Conservation (phyloP, 805 yeast species). For the Hermanozyma aechmeae region DNA sequence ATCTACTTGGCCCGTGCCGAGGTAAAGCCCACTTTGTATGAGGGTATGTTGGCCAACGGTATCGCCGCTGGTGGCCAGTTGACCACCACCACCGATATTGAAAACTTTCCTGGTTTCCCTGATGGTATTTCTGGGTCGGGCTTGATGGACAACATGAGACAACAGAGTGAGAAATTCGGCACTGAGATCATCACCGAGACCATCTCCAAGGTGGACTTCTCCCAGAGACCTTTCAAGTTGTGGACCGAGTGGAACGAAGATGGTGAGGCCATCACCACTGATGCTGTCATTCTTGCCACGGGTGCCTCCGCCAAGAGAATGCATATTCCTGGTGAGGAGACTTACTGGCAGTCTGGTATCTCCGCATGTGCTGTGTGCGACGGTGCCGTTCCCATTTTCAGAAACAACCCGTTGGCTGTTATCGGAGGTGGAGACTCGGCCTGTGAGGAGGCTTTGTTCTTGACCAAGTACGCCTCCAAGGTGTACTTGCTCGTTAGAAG, state of each 20-base stretch:
- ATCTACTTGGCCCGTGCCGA: constrained; percentile 95
- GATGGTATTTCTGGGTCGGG: constrained; percentile 79
- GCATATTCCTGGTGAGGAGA: constrained; percentile 90
- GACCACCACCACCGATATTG: constrained; percentile 97
- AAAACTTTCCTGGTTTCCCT: constrained; percentile 99
- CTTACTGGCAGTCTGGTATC: constrained; percentile 98
- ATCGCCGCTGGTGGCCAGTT: constrained; percentile 98
- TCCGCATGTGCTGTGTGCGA: constrained; percentile 99
- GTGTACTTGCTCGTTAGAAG: constrained; percentile 91
- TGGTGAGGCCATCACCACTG: constrained; percentile 82
- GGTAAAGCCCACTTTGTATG: constrained; percentile 85
- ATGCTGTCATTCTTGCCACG: constrained; percentile 87
- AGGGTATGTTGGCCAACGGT: constrained; percentile 96
- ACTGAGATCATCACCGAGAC: constrained; percentile 94
- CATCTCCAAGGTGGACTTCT: constrained; percentile 81
- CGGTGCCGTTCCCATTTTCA: constrained; percentile 98
- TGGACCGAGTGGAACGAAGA: constrained; percentile 97
- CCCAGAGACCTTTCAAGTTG: constrained; percentile 84
- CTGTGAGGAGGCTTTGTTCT: constrained; percentile 95
- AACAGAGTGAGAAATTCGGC: constrained; percentile 81
- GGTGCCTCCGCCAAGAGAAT: constrained; percentile 98
- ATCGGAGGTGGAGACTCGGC: constrained; percentile 99
- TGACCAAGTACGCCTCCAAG: constrained; percentile 96
- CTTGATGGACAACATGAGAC: constrained; percentile 91
- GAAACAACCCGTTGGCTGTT: constrained; percentile 96